Base-by-base conservation (phyloP, 164 flowering plant species). In the Brasenia schreberi region DNA sequence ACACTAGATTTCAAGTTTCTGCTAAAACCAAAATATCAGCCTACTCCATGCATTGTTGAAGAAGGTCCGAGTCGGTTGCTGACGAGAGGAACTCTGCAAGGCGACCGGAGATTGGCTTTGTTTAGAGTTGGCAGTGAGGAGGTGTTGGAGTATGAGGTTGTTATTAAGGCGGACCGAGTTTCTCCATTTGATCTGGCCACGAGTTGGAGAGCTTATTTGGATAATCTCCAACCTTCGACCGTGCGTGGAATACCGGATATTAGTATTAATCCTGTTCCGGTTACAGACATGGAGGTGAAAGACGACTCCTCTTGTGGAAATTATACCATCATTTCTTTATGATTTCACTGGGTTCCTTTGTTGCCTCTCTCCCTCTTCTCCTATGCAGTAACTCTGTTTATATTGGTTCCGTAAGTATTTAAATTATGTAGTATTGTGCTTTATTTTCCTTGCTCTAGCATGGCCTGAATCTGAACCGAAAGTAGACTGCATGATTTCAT, bases 111-210 rank as follows among this genome's bases (percentile, higher is more conserved):
- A 76, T 56, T 73, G 52, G 97, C 97, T 0, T 52, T 87, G 43
- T 94, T 94, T 74, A 82, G 68, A 81, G 64, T 81, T 39, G 78
- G 64, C 61, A 59, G 33, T 33, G 90, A 87, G 9, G 92, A 81
- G 60, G 68, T 89, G 71, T 74, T 94, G 16, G 99, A 94, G 79
- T 87, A 80, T 62, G 79, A 81, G 44, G 97, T 91, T n/a, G 77
- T 80, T 43, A 83, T 94, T 60, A 82, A 87, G 27, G 96, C 97
- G 0, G 95, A 86, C 63, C 79, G 87, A 69, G 93, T 94, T 73
- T 94, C 99, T 7, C 99, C 99, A 4, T 94, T 94, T 75, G 97
- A 91, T 74, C 96, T 94, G 62, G 99, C 97, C 0, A 93, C 97
- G 16, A 91, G 99, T 82, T 94, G 99, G 99, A 81, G 99, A 74